These are phyloP conservation scores for Rhodamnia rubescens DNA, from an alignment of 345 rosid species.

Conservation along the genomic window DNA sequence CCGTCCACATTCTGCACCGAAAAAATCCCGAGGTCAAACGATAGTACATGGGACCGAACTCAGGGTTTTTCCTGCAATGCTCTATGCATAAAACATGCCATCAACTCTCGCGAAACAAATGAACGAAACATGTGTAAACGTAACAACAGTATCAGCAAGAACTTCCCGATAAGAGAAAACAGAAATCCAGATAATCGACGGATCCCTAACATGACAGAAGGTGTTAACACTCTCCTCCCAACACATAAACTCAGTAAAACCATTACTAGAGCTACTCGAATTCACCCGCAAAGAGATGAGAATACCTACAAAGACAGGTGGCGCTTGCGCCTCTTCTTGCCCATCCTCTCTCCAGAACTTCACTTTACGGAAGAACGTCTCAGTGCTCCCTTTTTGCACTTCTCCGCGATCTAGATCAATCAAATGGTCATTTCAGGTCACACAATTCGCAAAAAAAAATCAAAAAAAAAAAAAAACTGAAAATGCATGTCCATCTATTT, in stretches of 20 bases:
- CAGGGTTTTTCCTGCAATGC: neutral
- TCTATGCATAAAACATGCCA: neutral
- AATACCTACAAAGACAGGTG: slow-evolving; percentile 99
- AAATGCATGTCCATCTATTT: neutral
- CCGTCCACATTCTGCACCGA: slow-evolving; percentile 68
- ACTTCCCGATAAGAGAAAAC: neutral
- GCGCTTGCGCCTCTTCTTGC: slow-evolving; percentile 91
- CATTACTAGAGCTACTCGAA: neutral
- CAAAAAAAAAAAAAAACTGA: neutral
- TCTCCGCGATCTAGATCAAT: slow-evolving; percentile 69
- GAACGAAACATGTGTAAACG: neutral
- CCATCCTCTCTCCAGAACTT: slow-evolving; percentile 99
- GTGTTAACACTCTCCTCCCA: neutral
- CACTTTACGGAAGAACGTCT: slow-evolving; percentile 91
- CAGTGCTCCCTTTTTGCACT: slow-evolving; percentile 82
- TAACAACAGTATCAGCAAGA: neutral
- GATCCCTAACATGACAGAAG: neutral
- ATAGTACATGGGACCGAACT: neutral
- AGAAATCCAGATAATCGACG: neutral
- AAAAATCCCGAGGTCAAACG: neutral
- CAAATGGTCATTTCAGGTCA: neutral
- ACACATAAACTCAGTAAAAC: neutral
- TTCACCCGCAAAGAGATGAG: slow-evolving; percentile 1
- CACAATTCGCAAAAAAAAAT: neutral
- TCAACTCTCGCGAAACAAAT: neutral